Percentiles rank a stretch among this genome's conserved stretches.
Evolutionary conservation across 1,139 yeast genomes (phyloP).

Genomic region (Saccharomyces hybrid): DNA sequence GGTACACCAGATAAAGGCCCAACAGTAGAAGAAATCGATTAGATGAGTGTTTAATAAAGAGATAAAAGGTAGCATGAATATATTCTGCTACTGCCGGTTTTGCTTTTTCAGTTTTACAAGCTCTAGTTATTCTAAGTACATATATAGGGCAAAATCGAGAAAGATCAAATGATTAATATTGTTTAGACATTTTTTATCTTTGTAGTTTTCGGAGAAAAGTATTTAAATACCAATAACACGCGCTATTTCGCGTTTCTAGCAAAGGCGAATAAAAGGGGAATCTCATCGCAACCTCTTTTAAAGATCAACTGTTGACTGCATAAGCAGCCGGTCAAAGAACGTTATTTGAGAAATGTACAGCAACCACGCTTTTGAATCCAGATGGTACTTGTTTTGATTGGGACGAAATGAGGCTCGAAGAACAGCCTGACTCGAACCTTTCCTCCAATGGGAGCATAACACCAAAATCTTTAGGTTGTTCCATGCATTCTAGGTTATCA

Average conservation of each 20-base stretch:
- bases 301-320: not conserved
- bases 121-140: not conserved
- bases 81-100: not conserved
- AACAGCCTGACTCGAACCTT: not conserved
- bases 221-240: not conserved
- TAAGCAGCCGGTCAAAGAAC: not conserved
- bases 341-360: not conserved
- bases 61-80: not conserved
- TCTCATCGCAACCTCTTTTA: not conserved
- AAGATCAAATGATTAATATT: not conserved
- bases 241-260: not conserved
- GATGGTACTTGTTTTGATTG: not conserved
- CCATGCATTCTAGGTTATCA: not conserved
- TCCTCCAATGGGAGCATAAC: not conserved
- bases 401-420: not conserved
- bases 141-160: not conserved
- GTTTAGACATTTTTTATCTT: not conserved
- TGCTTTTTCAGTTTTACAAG: not conserved
- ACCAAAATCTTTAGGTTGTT: not conserved
- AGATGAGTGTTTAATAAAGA: conserved; percentile 12
- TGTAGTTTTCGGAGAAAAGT: not conserved
- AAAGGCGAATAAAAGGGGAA: not conserved
- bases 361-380: not conserved
- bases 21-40: conserved; percentile 70
- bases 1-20: conserved; percentile 48